phyloP scores from a whole-genome alignment of 768 basidiomycete species.

The Hemileccinum rubropunctum region DNA sequence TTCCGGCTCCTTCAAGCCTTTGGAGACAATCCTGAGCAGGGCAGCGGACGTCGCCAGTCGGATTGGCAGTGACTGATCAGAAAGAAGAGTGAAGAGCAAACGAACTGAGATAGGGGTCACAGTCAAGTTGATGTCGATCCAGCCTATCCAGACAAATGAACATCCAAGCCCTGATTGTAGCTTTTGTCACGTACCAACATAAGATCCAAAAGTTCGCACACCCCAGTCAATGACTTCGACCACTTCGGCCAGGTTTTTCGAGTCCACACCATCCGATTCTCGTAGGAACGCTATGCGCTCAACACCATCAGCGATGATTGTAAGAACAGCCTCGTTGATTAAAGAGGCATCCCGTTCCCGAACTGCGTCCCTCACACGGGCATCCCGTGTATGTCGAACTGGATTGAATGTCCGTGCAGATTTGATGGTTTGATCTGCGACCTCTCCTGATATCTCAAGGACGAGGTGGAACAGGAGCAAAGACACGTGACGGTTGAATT shows the following conservation, averaged over 20 bases:
- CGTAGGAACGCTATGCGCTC: constrained; percentile 54
- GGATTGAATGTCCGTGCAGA: constrained; percentile 72
- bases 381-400: constrained; percentile 77
- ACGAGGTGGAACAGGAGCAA: constrained; percentile 89
- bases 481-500: constrained; percentile 81
- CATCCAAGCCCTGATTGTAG: neutral
- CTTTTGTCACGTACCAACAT: constrained; percentile 71
- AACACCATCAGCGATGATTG: constrained; percentile 71
- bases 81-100: constrained; percentile 79
- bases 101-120: constrained; percentile 88
- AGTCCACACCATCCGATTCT: constrained; percentile 42
- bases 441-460: constrained; percentile 93
- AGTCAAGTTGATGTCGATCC: constrained; percentile 97
- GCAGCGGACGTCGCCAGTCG: constrained; percentile 82
- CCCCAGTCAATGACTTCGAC: constrained; percentile 89
- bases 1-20: constrained; percentile 87
- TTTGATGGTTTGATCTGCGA: constrained; percentile 94
- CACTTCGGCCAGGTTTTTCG: constrained; percentile 53
- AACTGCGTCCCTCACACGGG: constrained; percentile 82
- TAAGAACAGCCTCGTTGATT: constrained; percentile 85
- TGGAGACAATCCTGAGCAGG: constrained; percentile 78
- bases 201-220: constrained; percentile 88
- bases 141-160: constrained; percentile 52
- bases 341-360: constrained; percentile 83
- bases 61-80: constrained; percentile 73